Evolutionary conservation across 495 filamentous ascomycete genomes (phyloP).

Genomic region (Talaromyces nanjingensis): DNA sequence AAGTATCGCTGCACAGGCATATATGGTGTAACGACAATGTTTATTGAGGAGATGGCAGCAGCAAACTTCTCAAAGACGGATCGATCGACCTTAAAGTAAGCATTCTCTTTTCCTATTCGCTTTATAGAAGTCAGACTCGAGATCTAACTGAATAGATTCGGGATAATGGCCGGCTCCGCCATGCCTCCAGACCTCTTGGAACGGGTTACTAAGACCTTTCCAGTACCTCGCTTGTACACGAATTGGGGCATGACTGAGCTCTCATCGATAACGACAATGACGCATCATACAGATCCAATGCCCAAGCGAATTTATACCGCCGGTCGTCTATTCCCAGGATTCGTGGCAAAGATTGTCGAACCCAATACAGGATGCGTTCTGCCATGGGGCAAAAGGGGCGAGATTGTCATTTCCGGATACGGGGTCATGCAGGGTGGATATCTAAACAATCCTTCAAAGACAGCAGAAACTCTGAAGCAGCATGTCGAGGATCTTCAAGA

Average conservation of each 20-base stretch:
- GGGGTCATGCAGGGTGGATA: neutral
- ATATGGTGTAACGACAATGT: constrained; percentile 12
- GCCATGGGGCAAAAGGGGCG: neutral
- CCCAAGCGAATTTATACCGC: neutral
- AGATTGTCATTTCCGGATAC: neutral
- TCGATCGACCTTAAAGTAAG: neutral
- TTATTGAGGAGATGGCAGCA: constrained; percentile 9
- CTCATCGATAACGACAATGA: neutral
- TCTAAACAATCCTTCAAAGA: neutral
- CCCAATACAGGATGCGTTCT: neutral
- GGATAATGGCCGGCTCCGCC: constrained; percentile 5
- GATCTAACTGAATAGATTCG: neutral
- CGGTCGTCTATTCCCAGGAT: neutral
- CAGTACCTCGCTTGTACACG: neutral
- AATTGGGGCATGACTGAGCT: constrained; percentile 1
- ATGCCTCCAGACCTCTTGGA: constrained; percentile 2
- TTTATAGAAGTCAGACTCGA: neutral
- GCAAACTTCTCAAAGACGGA: neutral
- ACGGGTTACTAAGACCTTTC: constrained; percentile 4
- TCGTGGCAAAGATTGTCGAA: neutral
- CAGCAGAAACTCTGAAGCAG: neutral
- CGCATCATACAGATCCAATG: neutral
- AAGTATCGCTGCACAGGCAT: constrained; percentile 6
- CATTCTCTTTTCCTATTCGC: neutral
- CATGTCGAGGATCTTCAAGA: neutral